Evolutionary conservation across 495 filamentous ascomycete species (phyloP).

Genomic region (Ramalina intermedia): DNA sequence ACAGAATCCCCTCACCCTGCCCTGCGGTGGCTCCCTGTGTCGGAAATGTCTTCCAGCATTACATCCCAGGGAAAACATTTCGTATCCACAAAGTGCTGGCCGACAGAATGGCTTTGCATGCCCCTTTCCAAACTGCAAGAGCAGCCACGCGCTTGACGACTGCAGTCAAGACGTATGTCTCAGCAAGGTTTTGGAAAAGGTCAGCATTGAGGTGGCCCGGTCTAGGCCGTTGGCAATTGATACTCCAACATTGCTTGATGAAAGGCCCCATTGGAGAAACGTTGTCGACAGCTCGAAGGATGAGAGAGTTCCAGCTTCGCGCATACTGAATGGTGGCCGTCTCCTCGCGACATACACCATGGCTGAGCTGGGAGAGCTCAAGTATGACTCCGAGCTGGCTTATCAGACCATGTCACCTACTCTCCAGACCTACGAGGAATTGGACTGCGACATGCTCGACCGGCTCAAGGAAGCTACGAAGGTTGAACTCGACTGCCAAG

Average conservation of each 20-base stretch:
- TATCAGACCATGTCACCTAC: constrained; percentile 30
- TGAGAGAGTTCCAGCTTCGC: constrained; percentile 8
- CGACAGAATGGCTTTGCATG: constrained; percentile 57
- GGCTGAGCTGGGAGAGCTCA: constrained; percentile 38
- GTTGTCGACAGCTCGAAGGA: constrained; percentile 14
- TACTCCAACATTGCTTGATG: constrained; percentile 17
- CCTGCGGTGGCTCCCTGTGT: constrained; percentile 73
- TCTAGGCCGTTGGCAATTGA: constrained; percentile 12
- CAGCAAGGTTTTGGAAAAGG: constrained; percentile 42
- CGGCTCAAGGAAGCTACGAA: constrained; percentile 44
- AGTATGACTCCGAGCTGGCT: constrained; percentile 35
- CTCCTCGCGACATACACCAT: constrained; percentile 45
- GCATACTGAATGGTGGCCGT: constrained; percentile 34
- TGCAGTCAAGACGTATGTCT: constrained; percentile 65
- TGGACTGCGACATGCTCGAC: constrained; percentile 39
- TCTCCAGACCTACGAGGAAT: constrained; percentile 22
- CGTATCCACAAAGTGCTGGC: constrained; percentile 52
- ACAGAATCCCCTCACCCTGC: constrained; percentile 55
- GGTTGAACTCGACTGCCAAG: constrained; percentile 69
- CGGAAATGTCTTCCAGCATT: constrained; percentile 54
- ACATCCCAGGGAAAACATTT: constrained; percentile 47
- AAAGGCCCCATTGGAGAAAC: constrained; percentile 13
- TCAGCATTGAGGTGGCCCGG: constrained; percentile 17
- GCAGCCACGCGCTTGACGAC: constrained; percentile 62
- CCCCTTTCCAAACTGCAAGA: constrained; percentile 48